Evolutionary conservation across 331 rosid species (phyloP).

Genomic region (Stylosanthes scabra): DNA sequence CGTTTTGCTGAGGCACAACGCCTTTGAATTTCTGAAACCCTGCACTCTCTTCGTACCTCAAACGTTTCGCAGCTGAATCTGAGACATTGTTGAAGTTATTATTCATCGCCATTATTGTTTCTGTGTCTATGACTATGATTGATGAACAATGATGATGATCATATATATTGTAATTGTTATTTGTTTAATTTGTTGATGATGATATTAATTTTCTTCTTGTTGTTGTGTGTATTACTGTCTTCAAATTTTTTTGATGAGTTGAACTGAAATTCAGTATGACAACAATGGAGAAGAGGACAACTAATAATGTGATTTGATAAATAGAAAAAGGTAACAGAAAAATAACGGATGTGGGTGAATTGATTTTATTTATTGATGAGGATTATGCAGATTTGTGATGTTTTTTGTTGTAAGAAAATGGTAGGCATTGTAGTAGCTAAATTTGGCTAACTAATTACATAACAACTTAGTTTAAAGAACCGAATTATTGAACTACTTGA

Average conservation of each 20-base stretch:
- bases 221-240: no score
- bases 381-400: constrained; percentile 4
- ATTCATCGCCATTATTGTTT: no score
- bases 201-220: no score
- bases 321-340: not conserved
- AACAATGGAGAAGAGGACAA: not conserved
- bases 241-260: no score
- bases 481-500: constrained; percentile 18
- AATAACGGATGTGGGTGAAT: constrained; percentile 4
- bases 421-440: constrained; percentile 17
- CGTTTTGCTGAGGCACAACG: constrained; percentile 65
- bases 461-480: constrained; percentile 45
- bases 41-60: constrained; percentile 26
- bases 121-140: no score
- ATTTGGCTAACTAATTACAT: constrained; percentile 28
- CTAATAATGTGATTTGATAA: not conserved
- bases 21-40: constrained; percentile 55
- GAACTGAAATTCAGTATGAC: not conserved
- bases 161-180: no score
- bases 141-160: no score
- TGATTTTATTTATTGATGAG: constrained; percentile 1
- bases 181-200: no score
- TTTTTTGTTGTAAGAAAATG: constrained; percentile 36
- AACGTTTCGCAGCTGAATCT: constrained; percentile 34
- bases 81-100: not conserved